These are phyloP conservation scores for Hypoxylon sp. DNA, from an alignment of 2,329 filamentous ascomycete genomes.

Conservation along the genomic window DNA sequence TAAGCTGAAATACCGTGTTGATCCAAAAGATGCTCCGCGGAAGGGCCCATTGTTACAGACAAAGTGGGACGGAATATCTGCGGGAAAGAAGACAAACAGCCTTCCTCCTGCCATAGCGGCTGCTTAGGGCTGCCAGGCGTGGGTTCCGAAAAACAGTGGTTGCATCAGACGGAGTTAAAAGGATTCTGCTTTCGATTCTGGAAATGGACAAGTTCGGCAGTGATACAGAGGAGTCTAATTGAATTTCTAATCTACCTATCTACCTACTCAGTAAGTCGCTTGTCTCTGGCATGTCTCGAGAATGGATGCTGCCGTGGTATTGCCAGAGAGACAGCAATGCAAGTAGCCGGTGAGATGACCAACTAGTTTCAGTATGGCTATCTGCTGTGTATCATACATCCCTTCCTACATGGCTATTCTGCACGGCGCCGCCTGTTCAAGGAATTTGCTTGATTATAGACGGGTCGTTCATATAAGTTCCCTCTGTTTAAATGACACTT, in stretches of 20 bases:
- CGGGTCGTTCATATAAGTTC: slow-evolving; percentile 18
- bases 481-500: background rate
- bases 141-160: slow-evolving; percentile 1
- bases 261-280: background rate
- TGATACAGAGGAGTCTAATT: slow-evolving; percentile 30
- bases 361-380: slow-evolving; percentile 32
- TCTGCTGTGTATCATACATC: slow-evolving; percentile 30
- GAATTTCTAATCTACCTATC: slow-evolving; percentile 13
- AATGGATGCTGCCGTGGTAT: slow-evolving; percentile 11
- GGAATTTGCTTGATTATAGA: slow-evolving; percentile 13
- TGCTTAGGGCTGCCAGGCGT: slow-evolving; percentile 40
- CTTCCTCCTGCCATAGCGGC: slow-evolving; percentile 47
- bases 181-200: slow-evolving; percentile 23
- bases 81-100: slow-evolving; percentile 46
- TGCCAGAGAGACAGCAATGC: slow-evolving; percentile 29
- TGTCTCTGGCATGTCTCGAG: slow-evolving; percentile 18
- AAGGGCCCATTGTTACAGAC: slow-evolving; percentile 64
- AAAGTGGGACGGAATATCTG: slow-evolving; percentile 53
- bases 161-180: slow-evolving; percentile 41
- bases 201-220: slow-evolving; percentile 20
- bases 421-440: slow-evolving; percentile 8
- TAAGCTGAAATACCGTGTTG: slow-evolving; percentile 84
- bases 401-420: slow-evolving; percentile 11
- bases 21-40: slow-evolving; percentile 74
- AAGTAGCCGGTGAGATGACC: slow-evolving; percentile 36